Evolutionary conservation across 2,329 filamentous ascomycete genomes (phyloP).

Genomic region (Alternaria ethzedia): DNA sequence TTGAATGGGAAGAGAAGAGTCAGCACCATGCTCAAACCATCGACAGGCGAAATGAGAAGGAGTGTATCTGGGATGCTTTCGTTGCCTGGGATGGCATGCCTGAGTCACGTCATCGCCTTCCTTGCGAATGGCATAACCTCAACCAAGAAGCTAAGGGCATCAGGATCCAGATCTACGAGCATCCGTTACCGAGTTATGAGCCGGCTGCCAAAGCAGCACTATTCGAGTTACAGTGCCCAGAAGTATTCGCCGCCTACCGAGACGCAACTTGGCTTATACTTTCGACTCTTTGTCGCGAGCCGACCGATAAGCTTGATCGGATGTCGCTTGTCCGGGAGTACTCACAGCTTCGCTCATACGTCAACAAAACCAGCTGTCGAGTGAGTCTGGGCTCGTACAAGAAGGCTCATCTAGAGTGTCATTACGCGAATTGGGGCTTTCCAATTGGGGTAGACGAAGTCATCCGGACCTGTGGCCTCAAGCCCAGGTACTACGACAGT

Average conservation of each 20-base stretch:
- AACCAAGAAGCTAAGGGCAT: slow-evolving; percentile 47
- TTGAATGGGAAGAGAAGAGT: slow-evolving; percentile 48
- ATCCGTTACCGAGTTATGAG: slow-evolving; percentile 53
- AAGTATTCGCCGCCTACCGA: slow-evolving; percentile 57
- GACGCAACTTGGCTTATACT: slow-evolving; percentile 60
- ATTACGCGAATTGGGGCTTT: slow-evolving; percentile 55
- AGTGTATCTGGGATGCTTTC: slow-evolving; percentile 43
- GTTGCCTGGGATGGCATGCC: slow-evolving; percentile 13
- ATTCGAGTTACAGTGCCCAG: slow-evolving; percentile 60
- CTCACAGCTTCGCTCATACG: slow-evolving; percentile 37
- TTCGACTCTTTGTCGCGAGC: slow-evolving; percentile 38
- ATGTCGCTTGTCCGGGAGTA: slow-evolving; percentile 42
- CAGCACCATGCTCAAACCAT: slow-evolving; percentile 7
- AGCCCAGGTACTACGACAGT: slow-evolving; percentile 58
- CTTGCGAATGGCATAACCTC: slow-evolving; percentile 56
- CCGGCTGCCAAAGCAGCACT: slow-evolving; percentile 53
- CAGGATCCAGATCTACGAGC: slow-evolving; percentile 57
- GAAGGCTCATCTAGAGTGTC: slow-evolving; percentile 57
- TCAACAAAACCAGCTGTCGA: background rate
- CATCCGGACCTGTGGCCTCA: slow-evolving; percentile 56
- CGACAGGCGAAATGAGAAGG: slow-evolving; percentile 34
- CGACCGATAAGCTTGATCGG: slow-evolving; percentile 1
- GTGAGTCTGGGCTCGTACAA: slow-evolving; percentile 54
- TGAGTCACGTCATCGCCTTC: slow-evolving; percentile 16
- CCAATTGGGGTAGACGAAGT: slow-evolving; percentile 53